Conservation (phyloP, 768 basidiomycete genomes). For the Lactarius akahatsu region DNA sequence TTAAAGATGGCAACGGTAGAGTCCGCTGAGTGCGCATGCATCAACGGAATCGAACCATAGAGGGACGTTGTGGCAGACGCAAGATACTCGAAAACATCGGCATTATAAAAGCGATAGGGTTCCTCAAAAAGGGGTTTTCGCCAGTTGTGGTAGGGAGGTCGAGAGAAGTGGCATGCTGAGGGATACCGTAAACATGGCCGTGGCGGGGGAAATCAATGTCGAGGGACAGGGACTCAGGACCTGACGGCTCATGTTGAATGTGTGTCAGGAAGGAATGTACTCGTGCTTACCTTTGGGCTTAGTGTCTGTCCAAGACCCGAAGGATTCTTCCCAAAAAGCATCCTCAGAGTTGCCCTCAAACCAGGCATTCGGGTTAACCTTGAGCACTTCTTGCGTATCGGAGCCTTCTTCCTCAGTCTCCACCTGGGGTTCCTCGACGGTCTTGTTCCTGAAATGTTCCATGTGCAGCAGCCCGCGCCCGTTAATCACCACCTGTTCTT, state of each 20-base stretch:
- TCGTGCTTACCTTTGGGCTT: conserved; percentile 84
- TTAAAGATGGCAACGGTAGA: conserved; percentile 92
- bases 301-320: conserved; percentile 81
- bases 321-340: conserved; percentile 88
- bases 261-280: neutral
- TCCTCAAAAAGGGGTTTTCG: conserved; percentile 74
- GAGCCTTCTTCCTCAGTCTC: conserved; percentile 43
- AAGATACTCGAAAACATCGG: conserved; percentile 95
- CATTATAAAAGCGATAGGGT: conserved; percentile 92
- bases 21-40: conserved; percentile 87
- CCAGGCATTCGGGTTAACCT: conserved; percentile 63
- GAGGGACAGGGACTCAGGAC: conserved; percentile 89
- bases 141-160: conserved; percentile 88
- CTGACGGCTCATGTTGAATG: conserved; percentile 43
- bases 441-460: conserved; percentile 90
- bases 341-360: conserved; percentile 87
- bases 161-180: conserved; percentile 90
- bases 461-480: conserved; percentile 89
- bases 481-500: conserved; percentile 86
- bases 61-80: conserved; percentile 76
- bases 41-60: conserved; percentile 88
- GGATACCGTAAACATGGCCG: conserved; percentile 91
- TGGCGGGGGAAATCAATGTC: conserved; percentile 94
- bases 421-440: conserved; percentile 46
- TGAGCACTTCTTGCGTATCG: conserved; percentile 51